A percentile compares a stretch with the other conserved stretches of the same genome.
phyloP scores from a whole-genome alignment of 305 asterid genomes.

The Solanum hybrid region DNA sequence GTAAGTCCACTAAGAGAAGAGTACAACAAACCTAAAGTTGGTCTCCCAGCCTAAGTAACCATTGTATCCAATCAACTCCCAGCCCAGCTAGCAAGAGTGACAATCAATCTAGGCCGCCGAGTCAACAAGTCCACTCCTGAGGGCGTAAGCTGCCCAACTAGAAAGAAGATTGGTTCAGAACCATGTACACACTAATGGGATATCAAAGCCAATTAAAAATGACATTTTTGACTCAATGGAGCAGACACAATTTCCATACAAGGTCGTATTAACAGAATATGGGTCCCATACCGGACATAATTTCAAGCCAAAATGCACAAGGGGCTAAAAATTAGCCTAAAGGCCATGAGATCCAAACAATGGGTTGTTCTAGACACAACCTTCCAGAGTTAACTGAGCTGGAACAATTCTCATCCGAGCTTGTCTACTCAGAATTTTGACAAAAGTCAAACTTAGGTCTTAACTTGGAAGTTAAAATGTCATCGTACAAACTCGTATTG shows the following conservation, averaged over 20 bases:
- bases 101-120: not conserved
- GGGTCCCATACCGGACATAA: not conserved
- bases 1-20: not conserved
- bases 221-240: too few species aligned
- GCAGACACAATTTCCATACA: not conserved
- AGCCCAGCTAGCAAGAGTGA: not conserved
- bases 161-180: too few species aligned
- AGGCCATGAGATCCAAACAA: not conserved
- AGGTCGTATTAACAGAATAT: not conserved
- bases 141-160: not conserved
- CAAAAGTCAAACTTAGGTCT: too few species aligned
- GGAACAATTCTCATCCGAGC: not conserved
- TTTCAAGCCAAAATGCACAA: too few species aligned
- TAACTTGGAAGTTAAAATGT: not conserved
- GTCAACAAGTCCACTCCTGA: not conserved
- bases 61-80: not conserved
- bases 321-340: too few species aligned
- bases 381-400: not conserved
- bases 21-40: not conserved
- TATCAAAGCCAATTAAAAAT: too few species aligned
- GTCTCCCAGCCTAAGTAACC: not conserved
- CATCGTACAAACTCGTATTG: not conserved
- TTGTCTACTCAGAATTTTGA: too few species aligned
- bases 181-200: too few species aligned
- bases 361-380: not conserved